phyloP scores from a whole-genome alignment of 306 rosid species.

The Prosopis cineraria region DNA sequence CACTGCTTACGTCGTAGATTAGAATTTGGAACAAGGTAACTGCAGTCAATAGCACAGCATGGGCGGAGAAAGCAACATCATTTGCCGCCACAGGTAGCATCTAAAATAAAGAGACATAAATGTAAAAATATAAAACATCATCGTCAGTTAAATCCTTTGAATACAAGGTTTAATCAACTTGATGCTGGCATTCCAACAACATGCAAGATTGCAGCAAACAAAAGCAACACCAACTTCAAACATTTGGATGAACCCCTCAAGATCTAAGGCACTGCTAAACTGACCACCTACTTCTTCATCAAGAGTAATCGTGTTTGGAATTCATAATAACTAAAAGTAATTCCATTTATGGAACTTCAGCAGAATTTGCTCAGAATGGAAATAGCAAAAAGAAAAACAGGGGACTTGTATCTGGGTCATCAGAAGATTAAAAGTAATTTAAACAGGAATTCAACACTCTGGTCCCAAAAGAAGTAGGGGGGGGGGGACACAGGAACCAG shows the following conservation, averaged over 20 bases:
- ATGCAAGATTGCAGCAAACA: not conserved
- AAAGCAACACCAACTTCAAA: not conserved
- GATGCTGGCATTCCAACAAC: conserved; percentile 1
- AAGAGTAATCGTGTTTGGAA: not conserved
- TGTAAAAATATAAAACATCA: not conserved
- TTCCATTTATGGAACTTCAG: not conserved
- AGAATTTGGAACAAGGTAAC: conserved; percentile 71
- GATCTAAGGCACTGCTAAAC: not conserved
- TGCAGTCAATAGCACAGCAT: conserved; percentile 83
- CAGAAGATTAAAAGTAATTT: not conserved
- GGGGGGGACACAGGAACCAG: not conserved
- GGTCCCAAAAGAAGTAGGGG: too few species aligned
- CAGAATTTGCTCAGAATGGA: not conserved
- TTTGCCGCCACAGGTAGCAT: conserved; percentile 97
- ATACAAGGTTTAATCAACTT: not conserved
- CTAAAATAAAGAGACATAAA: conserved; percentile 43
- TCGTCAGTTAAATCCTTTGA: not conserved
- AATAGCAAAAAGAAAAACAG: not conserved
- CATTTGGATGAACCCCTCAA: not conserved
- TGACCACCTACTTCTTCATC: not conserved
- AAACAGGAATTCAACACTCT: not conserved
- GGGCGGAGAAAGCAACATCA: conserved; percentile 90
- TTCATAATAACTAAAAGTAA: not conserved
- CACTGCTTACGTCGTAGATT: conserved; percentile 66
- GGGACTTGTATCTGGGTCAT: not conserved